Base-by-base conservation (phyloP, 2,329 filamentous ascomycete genomes). In the Ustulina deusta region DNA sequence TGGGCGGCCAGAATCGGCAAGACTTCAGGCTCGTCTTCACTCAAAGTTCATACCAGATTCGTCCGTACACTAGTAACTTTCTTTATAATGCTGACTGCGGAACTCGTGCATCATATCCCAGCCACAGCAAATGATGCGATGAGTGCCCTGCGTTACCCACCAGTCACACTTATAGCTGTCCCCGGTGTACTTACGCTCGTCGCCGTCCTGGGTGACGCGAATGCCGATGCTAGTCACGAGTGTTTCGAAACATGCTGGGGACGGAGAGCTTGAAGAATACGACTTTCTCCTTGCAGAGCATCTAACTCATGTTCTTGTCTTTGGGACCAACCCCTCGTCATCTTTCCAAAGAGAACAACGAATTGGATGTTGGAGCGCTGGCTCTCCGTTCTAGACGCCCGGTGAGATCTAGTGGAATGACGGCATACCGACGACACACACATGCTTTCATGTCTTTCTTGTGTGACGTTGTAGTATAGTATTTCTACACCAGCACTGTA, bases 1-100 rank as follows among this genome's bases (percentile, higher is more conserved):
- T 38, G 17, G 7, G 25, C 17, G 58, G 46, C 62, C 63, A 58
- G 60, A 59, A 51, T 38, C 66, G 61, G 66, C 46, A 15, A 52
- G 48, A 36, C 15, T 48, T 65, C 10, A 20, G 22, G 34, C 34
- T 56, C 52, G 52, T 65, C 36, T 40, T n/a, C 17, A 32, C n/a
- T 38, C 48, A 25, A 2, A n/a, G 36, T 29, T 42, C 51, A 17
- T 20, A 5, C 36, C 51, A 51, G 40, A 38, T 46, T 52, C 11
- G 40, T 57, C 20, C 59, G 10, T 34, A 27, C 20, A 55, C 40
- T 32, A 1, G 17, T 46, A 17, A 55, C 25, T 49, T 22, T 22
- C 25, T 49, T 22, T 22, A 44, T 29, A 17, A 44, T 44, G 61
- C 62, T 58, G 52, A 68, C 58, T 66, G 38, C 48, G 56, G 20